Evolutionary conservation across 1,284 basidiomycete species (phyloP).

Genomic region (Ganoderma resinaceum): DNA sequence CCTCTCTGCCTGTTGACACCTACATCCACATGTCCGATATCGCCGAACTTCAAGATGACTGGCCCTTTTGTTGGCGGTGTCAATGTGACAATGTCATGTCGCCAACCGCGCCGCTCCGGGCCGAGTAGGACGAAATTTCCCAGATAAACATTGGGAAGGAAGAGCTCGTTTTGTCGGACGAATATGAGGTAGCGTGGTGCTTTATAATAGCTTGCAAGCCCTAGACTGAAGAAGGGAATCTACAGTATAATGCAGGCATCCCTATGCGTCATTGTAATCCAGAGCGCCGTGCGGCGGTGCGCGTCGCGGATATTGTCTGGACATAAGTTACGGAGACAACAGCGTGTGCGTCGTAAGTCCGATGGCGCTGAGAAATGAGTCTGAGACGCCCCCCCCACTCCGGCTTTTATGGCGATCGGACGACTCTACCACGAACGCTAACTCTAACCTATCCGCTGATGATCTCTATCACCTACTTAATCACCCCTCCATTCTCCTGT

Average conservation of each 20-base stretch:
- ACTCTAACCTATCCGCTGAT: background rate
- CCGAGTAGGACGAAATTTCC: no score
- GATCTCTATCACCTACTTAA: background rate
- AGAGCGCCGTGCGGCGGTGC: background rate
- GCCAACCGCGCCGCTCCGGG: no score
- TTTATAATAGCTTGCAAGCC: background rate
- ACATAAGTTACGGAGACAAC: background rate
- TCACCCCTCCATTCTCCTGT: background rate
- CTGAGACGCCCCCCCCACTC: slow-evolving; percentile 4
- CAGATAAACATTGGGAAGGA: background rate
- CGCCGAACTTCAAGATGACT: no score
- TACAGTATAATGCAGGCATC: background rate
- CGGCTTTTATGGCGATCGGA: background rate
- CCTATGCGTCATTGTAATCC: background rate
- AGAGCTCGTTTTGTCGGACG: background rate
- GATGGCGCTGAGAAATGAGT: background rate
- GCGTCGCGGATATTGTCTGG: background rate
- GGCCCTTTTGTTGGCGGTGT: no score
- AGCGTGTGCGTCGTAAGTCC: background rate
- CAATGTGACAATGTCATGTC: no score
- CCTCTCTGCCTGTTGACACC: no score
- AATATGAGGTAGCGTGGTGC: background rate
- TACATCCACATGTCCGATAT: no score
- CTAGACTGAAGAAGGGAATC: background rate
- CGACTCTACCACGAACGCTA: background rate